Percentiles rank a stretch among this genome's conserved stretches.
Conservation (phyloP, 805 yeast genomes). For the Phaffomyces antillensis region DNA sequence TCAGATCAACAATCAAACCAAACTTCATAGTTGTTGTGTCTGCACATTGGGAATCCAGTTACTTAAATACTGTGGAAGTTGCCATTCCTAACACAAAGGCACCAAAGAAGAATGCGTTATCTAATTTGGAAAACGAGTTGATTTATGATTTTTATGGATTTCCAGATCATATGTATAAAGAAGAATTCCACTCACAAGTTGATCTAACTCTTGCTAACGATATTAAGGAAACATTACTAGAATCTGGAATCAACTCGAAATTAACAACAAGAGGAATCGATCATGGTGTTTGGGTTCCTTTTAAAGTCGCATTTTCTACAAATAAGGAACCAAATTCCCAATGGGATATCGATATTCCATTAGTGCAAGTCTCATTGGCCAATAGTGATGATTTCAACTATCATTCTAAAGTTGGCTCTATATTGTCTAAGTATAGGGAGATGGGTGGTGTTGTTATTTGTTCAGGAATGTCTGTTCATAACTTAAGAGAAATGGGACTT, state of each 20-base stretch:
- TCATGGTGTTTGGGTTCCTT: conserved; percentile 81
- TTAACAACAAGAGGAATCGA: conserved; percentile 61
- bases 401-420: conserved; percentile 49
- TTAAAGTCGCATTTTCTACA: conserved; percentile 58
- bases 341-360: conserved; percentile 29
- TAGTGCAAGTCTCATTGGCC: conserved; percentile 34
- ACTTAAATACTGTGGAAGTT: conserved; percentile 38
- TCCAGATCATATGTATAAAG: conserved; percentile 56
- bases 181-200: conserved; percentile 49
- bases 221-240: conserved; percentile 34
- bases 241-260: conserved; percentile 37
- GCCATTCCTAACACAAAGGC: conserved; percentile 31
- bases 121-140: conserved; percentile 40
- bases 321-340: conserved; percentile 18
- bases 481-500: conserved; percentile 48
- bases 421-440: conserved; percentile 42
- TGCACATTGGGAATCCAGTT: conserved; percentile 68
- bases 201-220: conserved; percentile 36
- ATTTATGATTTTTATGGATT: conserved; percentile 75
- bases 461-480: conserved; percentile 81
- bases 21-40: conserved; percentile 60
- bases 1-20: conserved; percentile 47
- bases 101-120: conserved; percentile 1
- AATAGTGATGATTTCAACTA: conserved; percentile 33
- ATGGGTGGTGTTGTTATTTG: conserved; percentile 48